phyloP scores from a whole-genome alignment of 345 rosid species.

The Xanthoceras sorbifolium region DNA sequence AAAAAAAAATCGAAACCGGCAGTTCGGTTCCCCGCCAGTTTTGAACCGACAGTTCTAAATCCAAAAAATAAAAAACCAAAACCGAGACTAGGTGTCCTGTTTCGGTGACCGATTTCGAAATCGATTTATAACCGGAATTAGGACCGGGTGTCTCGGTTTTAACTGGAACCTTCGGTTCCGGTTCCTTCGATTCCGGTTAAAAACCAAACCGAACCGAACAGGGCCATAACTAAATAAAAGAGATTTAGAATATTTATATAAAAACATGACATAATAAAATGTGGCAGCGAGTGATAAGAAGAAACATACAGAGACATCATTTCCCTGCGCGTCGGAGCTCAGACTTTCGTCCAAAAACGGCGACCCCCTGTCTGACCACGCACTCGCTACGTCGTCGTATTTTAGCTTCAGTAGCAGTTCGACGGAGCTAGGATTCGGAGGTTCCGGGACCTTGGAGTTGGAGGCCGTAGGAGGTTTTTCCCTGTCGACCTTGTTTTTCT shows the following conservation, averaged over 20 bases:
- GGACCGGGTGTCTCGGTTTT: too few relatives aligned
- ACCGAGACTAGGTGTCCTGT: too few relatives aligned
- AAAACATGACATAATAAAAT: background rate
- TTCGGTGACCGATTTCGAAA: too few relatives aligned
- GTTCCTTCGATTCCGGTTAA: too few relatives aligned
- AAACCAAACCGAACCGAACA: too few relatives aligned
- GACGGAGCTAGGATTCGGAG: slow-evolving; percentile 30
- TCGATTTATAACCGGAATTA: too few relatives aligned
- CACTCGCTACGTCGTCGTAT: slow-evolving; percentile 67
- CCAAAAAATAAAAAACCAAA: too few relatives aligned
- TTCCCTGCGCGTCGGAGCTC: slow-evolving; percentile 48
- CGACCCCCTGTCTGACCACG: slow-evolving; percentile 72
- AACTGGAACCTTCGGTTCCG: too few relatives aligned
- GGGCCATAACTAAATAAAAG: background rate
- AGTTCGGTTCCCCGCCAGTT: too few relatives aligned
- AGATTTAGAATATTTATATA: background rate
- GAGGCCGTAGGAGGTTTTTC: slow-evolving; percentile 20
- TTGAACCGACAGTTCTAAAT: too few relatives aligned
- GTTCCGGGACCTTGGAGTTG: slow-evolving; percentile 21
- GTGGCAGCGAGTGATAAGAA: slow-evolving; percentile 36
- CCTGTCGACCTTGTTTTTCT: slow-evolving; percentile 34
- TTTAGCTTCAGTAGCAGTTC: slow-evolving; percentile 64
- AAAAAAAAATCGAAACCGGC: too few relatives aligned
- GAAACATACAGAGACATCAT: slow-evolving; percentile 72
- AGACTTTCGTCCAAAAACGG: slow-evolving; percentile 62